A percentile compares a stretch with the other conserved stretches of the same genome.
phyloP scores from a whole-genome alignment of 2,329 filamentous ascomycete species.

The Apiospora rasikravindrae region DNA sequence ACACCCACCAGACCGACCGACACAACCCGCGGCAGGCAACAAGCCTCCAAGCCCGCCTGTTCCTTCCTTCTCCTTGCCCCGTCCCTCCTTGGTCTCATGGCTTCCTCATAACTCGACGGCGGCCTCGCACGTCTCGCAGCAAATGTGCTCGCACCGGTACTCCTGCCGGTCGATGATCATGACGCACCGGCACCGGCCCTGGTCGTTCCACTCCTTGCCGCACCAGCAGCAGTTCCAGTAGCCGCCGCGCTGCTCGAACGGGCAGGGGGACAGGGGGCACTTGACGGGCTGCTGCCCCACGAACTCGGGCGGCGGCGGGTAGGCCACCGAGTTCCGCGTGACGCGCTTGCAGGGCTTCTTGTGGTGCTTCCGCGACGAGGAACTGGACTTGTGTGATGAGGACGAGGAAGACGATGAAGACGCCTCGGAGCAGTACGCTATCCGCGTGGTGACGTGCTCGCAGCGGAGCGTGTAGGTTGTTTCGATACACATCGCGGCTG shows the following conservation, averaged over 20 bases:
- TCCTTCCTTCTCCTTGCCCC: not conserved
- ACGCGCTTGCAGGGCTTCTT: constrained; percentile 50
- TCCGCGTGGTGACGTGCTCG: constrained; percentile 54
- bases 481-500: constrained; percentile 52
- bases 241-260: constrained; percentile 55
- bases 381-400: constrained; percentile 22
- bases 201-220: constrained; percentile 56
- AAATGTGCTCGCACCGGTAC: constrained; percentile 60
- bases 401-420: constrained; percentile 27
- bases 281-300: constrained; percentile 41
- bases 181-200: constrained; percentile 55
- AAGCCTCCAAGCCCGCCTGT: not conserved
- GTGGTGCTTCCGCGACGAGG: constrained; percentile 30
- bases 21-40: not conserved
- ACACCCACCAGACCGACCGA: not conserved
- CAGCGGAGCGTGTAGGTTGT: constrained; percentile 56
- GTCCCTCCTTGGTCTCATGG: not conserved
- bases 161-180: constrained; percentile 57
- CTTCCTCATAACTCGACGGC: constrained; percentile 39
- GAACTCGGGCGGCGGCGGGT: constrained; percentile 54
- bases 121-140: constrained; percentile 55
- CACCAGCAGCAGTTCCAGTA: constrained; percentile 64
- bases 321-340: constrained; percentile 49
- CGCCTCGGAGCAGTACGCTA: constrained; percentile 51
- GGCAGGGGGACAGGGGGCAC: constrained; percentile 53